Evolutionary conservation across 139 green algal species (phyloP).

Genomic region (Deuterostichococcus epilithicus): DNA sequence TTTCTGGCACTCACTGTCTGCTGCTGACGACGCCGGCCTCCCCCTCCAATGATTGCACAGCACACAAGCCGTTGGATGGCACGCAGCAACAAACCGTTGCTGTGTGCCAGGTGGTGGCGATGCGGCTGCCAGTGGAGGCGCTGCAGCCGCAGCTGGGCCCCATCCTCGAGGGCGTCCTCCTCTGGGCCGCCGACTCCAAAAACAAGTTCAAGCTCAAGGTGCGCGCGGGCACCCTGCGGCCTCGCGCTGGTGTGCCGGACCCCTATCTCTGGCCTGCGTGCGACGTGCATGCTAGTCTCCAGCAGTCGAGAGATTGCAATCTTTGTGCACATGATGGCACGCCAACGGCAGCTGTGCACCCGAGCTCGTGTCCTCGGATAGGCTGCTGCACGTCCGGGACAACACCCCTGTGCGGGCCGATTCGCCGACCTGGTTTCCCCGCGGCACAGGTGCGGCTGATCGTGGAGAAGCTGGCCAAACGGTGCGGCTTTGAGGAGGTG

Average conservation of each 20-base stretch:
- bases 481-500: constrained; percentile 83
- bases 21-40: no score
- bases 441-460: constrained; percentile 65
- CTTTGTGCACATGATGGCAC: no score
- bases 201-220: constrained; percentile 97
- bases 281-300: no score
- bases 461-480: constrained; percentile 81
- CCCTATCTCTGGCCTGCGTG: no score
- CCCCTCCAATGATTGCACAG: no score
- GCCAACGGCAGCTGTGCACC: no score
- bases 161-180: constrained; percentile 84
- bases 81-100: neutral
- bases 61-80: neutral
- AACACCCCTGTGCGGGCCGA: no score
- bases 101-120: constrained; percentile 63
- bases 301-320: no score
- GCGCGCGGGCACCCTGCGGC: neutral
- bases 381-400: no score
- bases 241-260: neutral
- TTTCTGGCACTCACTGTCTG: no score
- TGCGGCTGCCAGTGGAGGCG: constrained; percentile 69
- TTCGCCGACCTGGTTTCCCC: no score
- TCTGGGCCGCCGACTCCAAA: constrained; percentile 90
- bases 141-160: constrained; percentile 59
- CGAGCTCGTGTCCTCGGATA: no score